Base-by-base conservation (phyloP, 805 yeast species). In the Pichia nanzhaoensis region DNA sequence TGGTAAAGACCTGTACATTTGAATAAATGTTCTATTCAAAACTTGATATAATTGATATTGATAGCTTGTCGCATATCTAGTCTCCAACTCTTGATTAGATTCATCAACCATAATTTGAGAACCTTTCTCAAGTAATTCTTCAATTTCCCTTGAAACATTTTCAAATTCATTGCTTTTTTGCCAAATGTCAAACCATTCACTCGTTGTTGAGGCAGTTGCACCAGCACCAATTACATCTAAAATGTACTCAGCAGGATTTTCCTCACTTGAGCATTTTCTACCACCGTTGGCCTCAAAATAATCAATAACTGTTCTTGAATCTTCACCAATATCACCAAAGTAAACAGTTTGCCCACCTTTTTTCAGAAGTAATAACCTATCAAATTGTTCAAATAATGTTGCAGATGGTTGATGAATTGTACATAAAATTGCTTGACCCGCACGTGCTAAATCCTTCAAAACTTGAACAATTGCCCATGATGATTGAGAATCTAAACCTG, bases 161-260 rank as follows among this genome's bases (percentile, higher is more conserved):
- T 42, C 46, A 46, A 41, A 67, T 41, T 64, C 60, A 3, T 49
- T 47, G 21, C 64, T 55, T 12, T 60, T 63, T 6, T 50, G 51
- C 93, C 93, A 84, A 14, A 75, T 68, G 8, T 79, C 75, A 59
- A 69, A 68, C 81, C 85, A 84, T 60, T 84, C 81, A 42, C 71
- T 72, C 28, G 63, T 56, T n/a, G 73, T 75, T 44, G 66, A 56
- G n/a, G n/a, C n/a, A 3, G 86, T 82, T 3, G 91, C 87, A 59
- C 87, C 90, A 31, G 91, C 90, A 48, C 91, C 91, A 60, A 84
- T 80, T 47, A 77, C 78, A 50, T 80, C 80, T 54, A 83, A 66
- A 63, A 82, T 79, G 67, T 82, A 83, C 61, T 82, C 90, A 32
- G 89, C 89, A 21, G 90, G 89, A 52, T 83, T 83, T 45, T 80